Percentiles rank a stretch among this genome's conserved stretches.
Conservation (phyloP, 2,329 filamentous ascomycete genomes). For the Xylariales sp. region DNA sequence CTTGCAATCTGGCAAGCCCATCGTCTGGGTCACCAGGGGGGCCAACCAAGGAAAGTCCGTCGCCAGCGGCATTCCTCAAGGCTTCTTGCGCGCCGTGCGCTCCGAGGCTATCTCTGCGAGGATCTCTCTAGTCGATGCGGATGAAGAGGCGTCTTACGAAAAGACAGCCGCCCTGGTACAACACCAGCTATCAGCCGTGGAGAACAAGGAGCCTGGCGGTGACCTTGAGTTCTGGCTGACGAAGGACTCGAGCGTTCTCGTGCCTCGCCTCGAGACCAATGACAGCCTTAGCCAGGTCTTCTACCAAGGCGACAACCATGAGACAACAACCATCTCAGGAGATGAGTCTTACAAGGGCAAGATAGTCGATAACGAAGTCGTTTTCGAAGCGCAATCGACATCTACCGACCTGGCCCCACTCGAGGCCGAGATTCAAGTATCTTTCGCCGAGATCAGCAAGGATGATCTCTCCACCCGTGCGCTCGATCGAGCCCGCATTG, state of each 20-base stretch:
- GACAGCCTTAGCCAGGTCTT: slow-evolving; percentile 5
- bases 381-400: slow-evolving; percentile 1
- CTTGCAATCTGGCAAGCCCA: slow-evolving; percentile 2
- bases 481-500: neutral
- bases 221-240: slow-evolving; percentile 8
- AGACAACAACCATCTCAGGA: neutral
- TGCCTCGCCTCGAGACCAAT: slow-evolving; percentile 7
- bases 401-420: neutral
- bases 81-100: slow-evolving; percentile 7
- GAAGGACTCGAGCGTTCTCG: slow-evolving; percentile 2
- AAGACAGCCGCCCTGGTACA: neutral
- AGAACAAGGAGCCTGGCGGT: neutral
- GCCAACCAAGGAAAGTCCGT: slow-evolving; percentile 4
- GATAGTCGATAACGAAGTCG: slow-evolving; percentile 4
- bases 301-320: neutral
- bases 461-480: neutral
- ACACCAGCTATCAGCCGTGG: neutral
- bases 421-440: slow-evolving; percentile 5
- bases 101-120: neutral
- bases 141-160: neutral
- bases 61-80: slow-evolving; percentile 5
- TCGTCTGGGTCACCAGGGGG: slow-evolving; percentile 7
- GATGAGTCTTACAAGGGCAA: slow-evolving; percentile 2
- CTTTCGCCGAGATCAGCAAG: slow-evolving; percentile 1
- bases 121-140: slow-evolving; percentile 6